Evolutionary conservation across 2,329 filamentous ascomycete species (phyloP).

Genomic region (Fusarium continuum): DNA sequence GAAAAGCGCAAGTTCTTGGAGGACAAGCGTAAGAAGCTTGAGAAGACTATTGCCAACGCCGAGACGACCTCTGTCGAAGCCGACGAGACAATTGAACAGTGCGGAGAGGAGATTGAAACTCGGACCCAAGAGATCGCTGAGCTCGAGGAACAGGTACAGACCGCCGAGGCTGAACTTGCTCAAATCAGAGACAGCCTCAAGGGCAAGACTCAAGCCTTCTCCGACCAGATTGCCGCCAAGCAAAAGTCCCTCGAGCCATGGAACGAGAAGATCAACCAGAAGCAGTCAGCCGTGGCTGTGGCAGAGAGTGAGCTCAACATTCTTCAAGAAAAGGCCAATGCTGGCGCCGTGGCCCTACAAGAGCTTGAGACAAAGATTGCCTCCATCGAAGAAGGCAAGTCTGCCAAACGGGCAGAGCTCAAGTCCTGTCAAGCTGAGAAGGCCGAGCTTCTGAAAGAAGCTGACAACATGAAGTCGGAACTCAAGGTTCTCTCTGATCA

Average conservation of each 20-base stretch:
- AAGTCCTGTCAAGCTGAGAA: constrained; percentile 79
- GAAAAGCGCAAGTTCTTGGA: constrained; percentile 95
- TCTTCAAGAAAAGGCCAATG: constrained; percentile 86
- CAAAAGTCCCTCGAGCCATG: constrained; percentile 96
- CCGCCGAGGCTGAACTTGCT: constrained; percentile 83
- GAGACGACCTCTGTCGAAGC: constrained; percentile 79
- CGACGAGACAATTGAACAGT: constrained; percentile 79
- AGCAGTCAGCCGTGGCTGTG: constrained; percentile 91
- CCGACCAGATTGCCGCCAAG: constrained; percentile 89
- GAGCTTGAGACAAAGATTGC: constrained; percentile 84
- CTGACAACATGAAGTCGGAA: constrained; percentile 75
- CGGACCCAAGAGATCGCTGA: constrained; percentile 77
- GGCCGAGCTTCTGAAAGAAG: constrained; percentile 76
- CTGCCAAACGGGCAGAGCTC: constrained; percentile 76
- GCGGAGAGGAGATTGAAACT: constrained; percentile 78
- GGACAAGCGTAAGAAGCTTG: constrained; percentile 92
- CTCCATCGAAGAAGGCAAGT: constrained; percentile 74
- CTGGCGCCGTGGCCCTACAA: constrained; percentile 83
- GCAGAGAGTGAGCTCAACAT: constrained; percentile 95
- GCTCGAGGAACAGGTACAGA: constrained; percentile 78
- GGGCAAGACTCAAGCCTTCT: constrained; percentile 94
- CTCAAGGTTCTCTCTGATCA: constrained; percentile 76
- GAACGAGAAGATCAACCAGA: constrained; percentile 97
- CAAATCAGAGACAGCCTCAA: constrained; percentile 88
- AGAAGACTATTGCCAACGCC: constrained; percentile 83